Percentiles rank a stretch among this genome's conserved stretches.
phyloP scores from a whole-genome alignment of 1,139 yeast species.

The Pneumocystis jirovecii region DNA sequence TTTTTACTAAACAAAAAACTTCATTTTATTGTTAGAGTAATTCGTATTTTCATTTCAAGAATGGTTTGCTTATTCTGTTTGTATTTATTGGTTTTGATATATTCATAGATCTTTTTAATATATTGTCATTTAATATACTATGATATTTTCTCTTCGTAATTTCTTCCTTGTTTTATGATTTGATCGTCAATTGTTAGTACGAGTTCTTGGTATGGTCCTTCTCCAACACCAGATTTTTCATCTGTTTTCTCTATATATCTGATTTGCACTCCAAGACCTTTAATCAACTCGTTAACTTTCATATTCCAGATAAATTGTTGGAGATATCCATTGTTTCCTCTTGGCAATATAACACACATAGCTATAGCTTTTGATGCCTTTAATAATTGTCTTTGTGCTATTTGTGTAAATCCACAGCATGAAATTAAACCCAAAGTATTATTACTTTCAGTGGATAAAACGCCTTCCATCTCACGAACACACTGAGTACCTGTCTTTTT shows the following conservation, averaged over 20 bases:
- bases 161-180: neutral
- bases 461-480: slow-evolving; percentile 17
- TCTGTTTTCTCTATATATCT: neutral
- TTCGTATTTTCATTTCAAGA: neutral
- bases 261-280: neutral
- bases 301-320: slow-evolving; percentile 14
- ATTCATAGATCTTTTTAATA: neutral
- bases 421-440: slow-evolving; percentile 15
- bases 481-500: slow-evolving; percentile 11
- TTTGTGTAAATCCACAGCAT: slow-evolving; percentile 9
- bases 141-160: neutral
- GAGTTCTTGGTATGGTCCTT: neutral
- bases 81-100: no score
- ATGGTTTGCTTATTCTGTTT: neutral
- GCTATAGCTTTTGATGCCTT: slow-evolving; percentile 11
- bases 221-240: neutral
- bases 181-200: neutral
- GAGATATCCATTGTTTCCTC: slow-evolving; percentile 10
- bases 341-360: slow-evolving; percentile 6
- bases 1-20: neutral
- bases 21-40: neutral
- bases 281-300: slow-evolving; percentile 9
- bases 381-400: slow-evolving; percentile 8
- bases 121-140: neutral
- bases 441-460: slow-evolving; percentile 3